Conservation (phyloP, 2,329 filamentous ascomycete genomes). For the Diplocarpon mali region DNA sequence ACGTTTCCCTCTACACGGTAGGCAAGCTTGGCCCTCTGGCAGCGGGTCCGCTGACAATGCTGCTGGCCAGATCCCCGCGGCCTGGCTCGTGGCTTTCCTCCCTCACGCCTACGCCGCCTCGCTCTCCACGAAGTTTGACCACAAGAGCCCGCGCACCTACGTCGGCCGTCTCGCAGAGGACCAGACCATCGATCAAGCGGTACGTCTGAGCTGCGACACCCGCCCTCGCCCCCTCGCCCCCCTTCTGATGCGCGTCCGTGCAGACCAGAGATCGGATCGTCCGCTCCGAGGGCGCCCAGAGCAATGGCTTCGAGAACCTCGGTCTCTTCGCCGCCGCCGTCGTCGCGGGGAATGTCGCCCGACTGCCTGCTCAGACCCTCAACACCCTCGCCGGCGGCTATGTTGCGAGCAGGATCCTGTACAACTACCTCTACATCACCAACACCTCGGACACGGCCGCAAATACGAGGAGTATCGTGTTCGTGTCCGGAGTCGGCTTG, state of each 20-base stretch:
- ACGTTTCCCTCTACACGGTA: constrained; percentile 6
- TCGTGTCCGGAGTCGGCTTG: constrained; percentile 11
- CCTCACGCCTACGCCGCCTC: constrained; percentile 28
- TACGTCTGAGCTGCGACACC: too few relatives aligned
- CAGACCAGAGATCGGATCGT: constrained; percentile 27
- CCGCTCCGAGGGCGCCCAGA: constrained; percentile 29
- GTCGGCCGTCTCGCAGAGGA: constrained; percentile 19
- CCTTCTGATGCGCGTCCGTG: not conserved
- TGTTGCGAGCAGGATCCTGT: constrained; percentile 13
- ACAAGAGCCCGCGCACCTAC: constrained; percentile 25
- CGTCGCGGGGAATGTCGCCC: constrained; percentile 29
- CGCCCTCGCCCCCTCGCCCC: not conserved
- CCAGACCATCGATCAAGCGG: constrained; percentile 24
- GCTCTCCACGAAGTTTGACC: constrained; percentile 22
- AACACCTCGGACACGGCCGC: constrained; percentile 9
- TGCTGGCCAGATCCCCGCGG: constrained; percentile 16
- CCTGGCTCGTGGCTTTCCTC: constrained; percentile 27
- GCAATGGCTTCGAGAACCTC: constrained; percentile 31
- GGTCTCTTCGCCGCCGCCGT: constrained; percentile 30
- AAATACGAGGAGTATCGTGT: constrained; percentile 11
- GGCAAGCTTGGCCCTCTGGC: too few relatives aligned
- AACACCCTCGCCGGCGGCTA: constrained; percentile 16
- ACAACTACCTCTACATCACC: constrained; percentile 20
- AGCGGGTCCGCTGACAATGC: not conserved
- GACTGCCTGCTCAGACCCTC: constrained; percentile 17